Base-by-base conservation (phyloP, 257 asterid genomes). In the Cynanchum wilfordii region DNA sequence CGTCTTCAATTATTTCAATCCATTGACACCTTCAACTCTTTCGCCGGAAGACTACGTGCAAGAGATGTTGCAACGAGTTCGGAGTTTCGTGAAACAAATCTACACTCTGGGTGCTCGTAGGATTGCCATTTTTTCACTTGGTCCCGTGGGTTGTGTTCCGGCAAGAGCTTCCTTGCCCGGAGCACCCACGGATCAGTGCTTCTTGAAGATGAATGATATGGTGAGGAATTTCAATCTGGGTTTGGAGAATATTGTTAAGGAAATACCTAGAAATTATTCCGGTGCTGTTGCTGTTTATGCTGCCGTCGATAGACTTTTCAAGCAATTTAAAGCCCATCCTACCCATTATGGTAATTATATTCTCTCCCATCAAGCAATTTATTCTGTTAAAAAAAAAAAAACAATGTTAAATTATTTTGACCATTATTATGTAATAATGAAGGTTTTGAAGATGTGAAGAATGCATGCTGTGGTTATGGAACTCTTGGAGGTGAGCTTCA, bases 81-180 rank as follows among this genome's bases (percentile, higher is more conserved):
- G 22, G 3, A 33, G 3, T 0, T 83, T 87, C 50, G 40, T 90
- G 4, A 74, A 82, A 64, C 58, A 78, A 11, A 75, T 86, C 22
- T 79, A 80, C 84, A 70, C 71, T 50, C 86, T 87, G 0, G 96
- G 97, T 0, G 93, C 82, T 10, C 84, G 89, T 0, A 78, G 85
- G 16, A 64, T 89, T 15, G 89, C 86, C 0, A 0, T 89, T 10
- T 89, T 88, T 76, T 86, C 89, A 0, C 78, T 90, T 11, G 93
- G 96, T 13, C 97, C 97, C 0, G 96, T 90, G 3, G 97, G 97
- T 13, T 90, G 97, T 59, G 92, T 89, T 15, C 96, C 96, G 0
- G 96, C 93, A 0, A 77, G 97, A 72, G 58, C 87, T 6, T 79
- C 78, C 13, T 70, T 90, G 71, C 95, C 88, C 0, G 86, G 86